Base-by-base conservation (phyloP, 495 filamentous ascomycete species). In the Annulohypoxylon maeteangense region DNA sequence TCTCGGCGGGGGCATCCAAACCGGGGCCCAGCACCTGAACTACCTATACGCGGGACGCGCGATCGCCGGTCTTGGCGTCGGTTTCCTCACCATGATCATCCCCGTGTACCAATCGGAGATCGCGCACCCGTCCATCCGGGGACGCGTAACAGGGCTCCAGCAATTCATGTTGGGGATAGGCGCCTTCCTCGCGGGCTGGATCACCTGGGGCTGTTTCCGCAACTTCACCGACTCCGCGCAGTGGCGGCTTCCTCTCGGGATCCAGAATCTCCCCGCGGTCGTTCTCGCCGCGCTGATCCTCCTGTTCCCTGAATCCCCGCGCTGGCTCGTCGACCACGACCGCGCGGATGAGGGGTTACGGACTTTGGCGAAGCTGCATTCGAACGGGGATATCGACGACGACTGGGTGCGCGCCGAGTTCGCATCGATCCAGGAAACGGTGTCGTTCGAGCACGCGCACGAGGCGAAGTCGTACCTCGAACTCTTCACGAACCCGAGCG, bases 401-500 rank as follows among this genome's bases (percentile, higher is more conserved):
- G 64, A 86, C 3, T 90, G 86, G 85, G 88, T 91, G n/a, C 81
- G 78, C 7, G 87, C 88, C 1, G 88, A 91, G 74, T 89, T 87
- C 70, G 84, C 89, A n/a, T 83, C 88, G 67, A 91, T 92, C 67
- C 87, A 88, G 72, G 90, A 88, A 20, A 79, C 79, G n/a, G 85
- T 89, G 48, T 84, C 74, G 62, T 87, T 77, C 50, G 83, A 82
- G 64, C 83, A 78, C 51, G 90, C 90, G 72, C 77, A 91, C 55
- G 88, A 90, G 72, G 90, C 90, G 14, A 91, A 90, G 75, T 90
- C 87, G 6, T 92, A 91, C 72, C 23, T 75, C 1, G 90, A 92
- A 68, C 82, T 93, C 1, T 90, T 92, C 75, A 88, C 77, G 5
- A 86, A 87, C 63, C 68, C 61, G 70, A 74, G 88, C 2, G 88